A percentile compares a stretch with the other conserved stretches of the same genome.
Evolutionary conservation across 2,329 filamentous ascomycete species (phyloP).

Genomic region (Chaetomium sp.): DNA sequence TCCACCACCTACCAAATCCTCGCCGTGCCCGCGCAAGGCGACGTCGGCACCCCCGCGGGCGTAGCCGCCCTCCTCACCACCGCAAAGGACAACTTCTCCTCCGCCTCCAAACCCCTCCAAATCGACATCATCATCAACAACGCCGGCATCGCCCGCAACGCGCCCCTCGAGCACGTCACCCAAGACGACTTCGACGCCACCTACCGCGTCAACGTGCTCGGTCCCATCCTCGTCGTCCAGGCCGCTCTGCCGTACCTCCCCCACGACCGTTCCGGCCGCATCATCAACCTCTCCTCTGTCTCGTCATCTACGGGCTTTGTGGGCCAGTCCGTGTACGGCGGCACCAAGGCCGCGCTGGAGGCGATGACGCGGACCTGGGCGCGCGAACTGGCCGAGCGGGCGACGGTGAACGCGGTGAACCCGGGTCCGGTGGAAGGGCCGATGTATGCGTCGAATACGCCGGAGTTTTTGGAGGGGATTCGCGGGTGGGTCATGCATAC

Average conservation of each 20-base stretch:
- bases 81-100: constrained; percentile 51
- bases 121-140: constrained; percentile 87
- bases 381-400: constrained; percentile 46
- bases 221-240: constrained; percentile 71
- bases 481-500: constrained; percentile 42
- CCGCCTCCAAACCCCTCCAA: constrained; percentile 47
- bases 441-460: constrained; percentile 42
- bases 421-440: constrained; percentile 49
- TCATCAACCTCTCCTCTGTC: constrained; percentile 51
- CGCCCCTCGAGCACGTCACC: constrained; percentile 55
- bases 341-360: constrained; percentile 52
- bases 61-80: constrained; percentile 53
- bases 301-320: constrained; percentile 48
- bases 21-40: constrained; percentile 60
- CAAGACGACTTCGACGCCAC: constrained; percentile 61
- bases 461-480: constrained; percentile 38
- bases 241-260: constrained; percentile 65
- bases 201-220: constrained; percentile 76
- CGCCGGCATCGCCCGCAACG: constrained; percentile 65
- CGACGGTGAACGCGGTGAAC: constrained; percentile 53
- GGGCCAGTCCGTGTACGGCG: constrained; percentile 51
- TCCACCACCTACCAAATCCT: constrained; percentile 50
- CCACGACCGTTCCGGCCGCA: constrained; percentile 53
- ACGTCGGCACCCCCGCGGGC: constrained; percentile 57
- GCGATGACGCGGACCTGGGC: constrained; percentile 55